Percentiles rank a stretch among this genome's conserved stretches.
Evolutionary conservation across 2,329 filamentous ascomycete genomes (phyloP).

Genomic region (Rosellinia necatrix): DNA sequence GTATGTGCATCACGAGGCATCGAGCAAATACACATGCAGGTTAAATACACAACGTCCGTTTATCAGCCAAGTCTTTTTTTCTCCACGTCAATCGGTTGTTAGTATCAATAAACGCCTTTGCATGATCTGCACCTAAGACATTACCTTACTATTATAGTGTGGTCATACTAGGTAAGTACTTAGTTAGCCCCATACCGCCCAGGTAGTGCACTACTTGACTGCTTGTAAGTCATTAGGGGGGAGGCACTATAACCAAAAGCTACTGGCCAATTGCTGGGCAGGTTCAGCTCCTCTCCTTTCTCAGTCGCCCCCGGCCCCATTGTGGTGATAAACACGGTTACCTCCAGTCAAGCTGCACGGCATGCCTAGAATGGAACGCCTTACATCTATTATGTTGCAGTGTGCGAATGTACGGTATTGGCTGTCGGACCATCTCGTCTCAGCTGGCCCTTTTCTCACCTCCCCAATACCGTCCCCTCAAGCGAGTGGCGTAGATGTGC

Average conservation of each 20-base stretch:
- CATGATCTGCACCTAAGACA: background rate
- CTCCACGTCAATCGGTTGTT: background rate
- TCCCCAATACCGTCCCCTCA: slow-evolving; percentile 9
- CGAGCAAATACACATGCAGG: background rate
- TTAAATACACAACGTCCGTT: background rate
- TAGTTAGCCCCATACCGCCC: background rate
- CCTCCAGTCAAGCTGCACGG: background rate
- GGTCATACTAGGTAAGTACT: background rate
- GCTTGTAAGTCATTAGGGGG: background rate
- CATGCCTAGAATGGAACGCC: background rate
- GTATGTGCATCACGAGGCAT: slow-evolving; percentile 12
- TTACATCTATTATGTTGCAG: background rate
- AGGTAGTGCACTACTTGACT: too few species aligned
- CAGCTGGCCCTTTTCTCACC: slow-evolving; percentile 17
- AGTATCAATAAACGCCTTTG: slow-evolving; percentile 17
- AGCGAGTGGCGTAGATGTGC: slow-evolving; percentile 23
- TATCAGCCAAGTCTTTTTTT: slow-evolving; percentile 12
- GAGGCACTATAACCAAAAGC: background rate
- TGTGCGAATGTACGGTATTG: background rate
- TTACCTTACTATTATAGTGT: background rate
- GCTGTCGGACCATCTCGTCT: slow-evolving; percentile 9
- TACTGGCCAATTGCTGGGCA: background rate
- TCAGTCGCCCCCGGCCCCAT: background rate
- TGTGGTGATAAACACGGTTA: background rate
- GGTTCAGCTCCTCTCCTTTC: background rate